A percentile compares a stretch with the other conserved stretches of the same genome.
phyloP scores from a whole-genome alignment of 1,284 basidiomycete genomes.

The Paramarasmius palmivorus region DNA sequence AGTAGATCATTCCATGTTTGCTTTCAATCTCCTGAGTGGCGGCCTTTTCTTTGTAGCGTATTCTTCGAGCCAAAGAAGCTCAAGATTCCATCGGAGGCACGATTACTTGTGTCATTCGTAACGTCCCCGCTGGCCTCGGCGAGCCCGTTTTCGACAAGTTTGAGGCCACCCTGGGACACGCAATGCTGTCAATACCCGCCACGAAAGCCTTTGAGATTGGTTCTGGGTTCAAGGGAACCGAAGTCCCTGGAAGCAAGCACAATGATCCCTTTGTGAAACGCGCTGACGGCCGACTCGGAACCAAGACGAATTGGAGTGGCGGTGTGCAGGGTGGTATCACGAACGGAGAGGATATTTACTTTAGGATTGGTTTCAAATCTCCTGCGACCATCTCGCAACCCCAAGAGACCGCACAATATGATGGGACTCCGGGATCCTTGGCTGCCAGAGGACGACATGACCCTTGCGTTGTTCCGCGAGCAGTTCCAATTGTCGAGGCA shows the following conservation, averaged over 20 bases:
- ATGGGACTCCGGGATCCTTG: conserved; percentile 85
- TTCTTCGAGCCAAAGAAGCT: conserved; percentile 89
- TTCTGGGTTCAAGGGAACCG: conserved; percentile 95
- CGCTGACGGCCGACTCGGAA: conserved; percentile 76
- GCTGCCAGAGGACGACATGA: conserved; percentile 94
- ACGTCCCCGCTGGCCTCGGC: conserved; percentile 88
- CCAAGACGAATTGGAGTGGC: conserved; percentile 94
- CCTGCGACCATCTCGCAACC: conserved; percentile 97
- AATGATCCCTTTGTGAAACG: conserved; percentile 88
- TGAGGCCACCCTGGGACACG: conserved; percentile 94
- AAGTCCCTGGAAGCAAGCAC: conserved; percentile 90
- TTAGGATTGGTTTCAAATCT: conserved; percentile 96
- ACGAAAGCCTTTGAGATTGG: conserved; percentile 99
- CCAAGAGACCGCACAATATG: conserved; percentile 91
- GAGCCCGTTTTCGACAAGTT: conserved; percentile 99
- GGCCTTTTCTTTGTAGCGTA: conserved; percentile 65
- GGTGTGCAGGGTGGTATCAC: conserved; percentile 98
- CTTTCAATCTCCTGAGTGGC: conserved; percentile 10
- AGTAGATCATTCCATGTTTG: conserved; percentile 4
- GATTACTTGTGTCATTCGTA: conserved; percentile 94
- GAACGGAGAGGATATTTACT: conserved; percentile 98
- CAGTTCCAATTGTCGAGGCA: conserved; percentile 97
- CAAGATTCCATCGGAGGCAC: conserved; percentile 97
- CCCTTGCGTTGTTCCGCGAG: conserved; percentile 96
- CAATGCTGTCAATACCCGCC: conserved; percentile 98